Conservation (phyloP, 75 land plant species). For the Picea sitchensis region DNA sequence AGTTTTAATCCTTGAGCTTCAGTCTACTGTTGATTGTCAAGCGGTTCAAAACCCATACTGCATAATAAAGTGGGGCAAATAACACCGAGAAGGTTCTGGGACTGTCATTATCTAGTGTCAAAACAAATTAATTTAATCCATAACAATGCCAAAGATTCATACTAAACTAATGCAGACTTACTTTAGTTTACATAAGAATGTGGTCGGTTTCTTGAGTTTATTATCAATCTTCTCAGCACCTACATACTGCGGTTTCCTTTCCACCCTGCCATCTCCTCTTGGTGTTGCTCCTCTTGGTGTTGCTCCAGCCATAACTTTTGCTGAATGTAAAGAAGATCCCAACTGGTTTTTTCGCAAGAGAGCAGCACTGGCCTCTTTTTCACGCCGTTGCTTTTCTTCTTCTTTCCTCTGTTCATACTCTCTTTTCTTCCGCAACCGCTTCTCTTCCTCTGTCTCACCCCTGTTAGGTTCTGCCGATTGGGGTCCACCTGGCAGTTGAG, state of each 20-base stretch:
- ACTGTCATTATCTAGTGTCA: no score
- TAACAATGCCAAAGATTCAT: neutral
- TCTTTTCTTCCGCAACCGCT: slow-evolving; percentile 51
- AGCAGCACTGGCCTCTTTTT: slow-evolving; percentile 37
- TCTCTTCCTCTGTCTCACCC: slow-evolving; percentile 62
- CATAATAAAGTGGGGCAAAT: neutral
- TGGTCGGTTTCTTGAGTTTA: slow-evolving; percentile 83
- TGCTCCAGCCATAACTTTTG: neutral
- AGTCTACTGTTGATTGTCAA: neutral
- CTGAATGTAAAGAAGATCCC: slow-evolving; percentile 2
- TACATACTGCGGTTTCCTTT: slow-evolving; percentile 43
- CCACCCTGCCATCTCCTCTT: slow-evolving; percentile 21
- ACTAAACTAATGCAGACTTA: slow-evolving; percentile 27
- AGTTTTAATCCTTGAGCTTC: no score
- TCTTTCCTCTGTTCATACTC: slow-evolving; percentile 73
- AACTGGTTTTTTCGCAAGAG: slow-evolving; percentile 36
- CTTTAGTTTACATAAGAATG: slow-evolving; percentile 94
- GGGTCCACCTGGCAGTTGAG: neutral
- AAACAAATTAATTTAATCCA: no score
- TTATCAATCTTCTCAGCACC: slow-evolving; percentile 74
- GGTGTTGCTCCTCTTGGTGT: slow-evolving; percentile 4
- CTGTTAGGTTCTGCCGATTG: slow-evolving; percentile 13
- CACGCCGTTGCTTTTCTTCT: slow-evolving; percentile 37
- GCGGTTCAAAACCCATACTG: neutral
- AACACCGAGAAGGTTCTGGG: neutral